A percentile compares a stretch with the other conserved stretches of the same genome.
phyloP scores from a whole-genome alignment of 331 rosid species.

The Rhamnella rubrinervis region DNA sequence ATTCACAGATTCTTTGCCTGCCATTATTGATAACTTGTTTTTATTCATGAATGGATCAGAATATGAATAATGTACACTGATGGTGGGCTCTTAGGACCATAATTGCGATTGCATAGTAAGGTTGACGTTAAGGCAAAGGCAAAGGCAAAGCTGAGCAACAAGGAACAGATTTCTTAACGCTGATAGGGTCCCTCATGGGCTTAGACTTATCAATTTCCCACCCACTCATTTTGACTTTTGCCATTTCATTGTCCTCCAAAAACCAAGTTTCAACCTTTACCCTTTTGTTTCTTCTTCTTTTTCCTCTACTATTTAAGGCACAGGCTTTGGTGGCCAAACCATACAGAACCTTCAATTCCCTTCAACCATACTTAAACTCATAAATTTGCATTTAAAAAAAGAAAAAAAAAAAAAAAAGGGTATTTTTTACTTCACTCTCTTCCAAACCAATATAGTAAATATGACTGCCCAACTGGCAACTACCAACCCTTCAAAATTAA shows the following conservation, averaged over 20 bases:
- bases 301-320: too few species aligned
- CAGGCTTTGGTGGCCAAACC: too few species aligned
- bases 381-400: slow-evolving; percentile 25
- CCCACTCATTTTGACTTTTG: slow-evolving; percentile 79
- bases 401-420: not conserved
- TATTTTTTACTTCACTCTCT: not conserved
- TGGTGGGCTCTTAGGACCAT: slow-evolving; percentile 10
- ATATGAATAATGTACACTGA: not conserved
- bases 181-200: slow-evolving; percentile 18
- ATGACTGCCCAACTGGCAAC: slow-evolving; percentile 47
- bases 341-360: not conserved
- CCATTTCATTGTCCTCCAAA: slow-evolving; percentile 28
- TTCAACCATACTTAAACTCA: slow-evolving; percentile 13
- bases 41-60: not conserved
- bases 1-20: too few species aligned
- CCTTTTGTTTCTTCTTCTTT: not conserved
- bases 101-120: slow-evolving; percentile 3
- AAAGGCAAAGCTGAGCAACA: slow-evolving; percentile 30
- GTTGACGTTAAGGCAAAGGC: slow-evolving; percentile 70
- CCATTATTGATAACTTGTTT: too few species aligned
- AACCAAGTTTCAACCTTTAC: not conserved
- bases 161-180: slow-evolving; percentile 34
- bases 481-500: slow-evolving; percentile 20
- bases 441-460: not conserved
- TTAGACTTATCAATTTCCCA: slow-evolving; percentile 50